Evolutionary conservation across 1,139 yeast genomes (phyloP), one percentile per base, ranked within the genome.

Genomic region (Debaryomycetaceae sp.): DNA sequence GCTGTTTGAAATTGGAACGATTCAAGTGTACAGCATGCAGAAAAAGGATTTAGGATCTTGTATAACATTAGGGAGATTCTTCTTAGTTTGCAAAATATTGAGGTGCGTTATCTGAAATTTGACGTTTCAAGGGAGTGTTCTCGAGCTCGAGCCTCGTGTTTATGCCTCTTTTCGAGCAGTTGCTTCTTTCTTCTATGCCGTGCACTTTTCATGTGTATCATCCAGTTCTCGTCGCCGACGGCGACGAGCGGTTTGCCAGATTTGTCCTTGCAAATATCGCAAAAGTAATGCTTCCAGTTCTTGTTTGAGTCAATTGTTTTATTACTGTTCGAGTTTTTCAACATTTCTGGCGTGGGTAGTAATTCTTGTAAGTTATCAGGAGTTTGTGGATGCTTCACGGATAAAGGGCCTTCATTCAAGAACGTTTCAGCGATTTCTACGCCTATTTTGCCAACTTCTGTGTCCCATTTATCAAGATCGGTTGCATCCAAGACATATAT

Each of bases 401-500:
- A 41, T n/a, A 38, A 34, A 1, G 71, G 67, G 0, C 70, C 71
- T 1, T 42, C 26, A 0, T 41, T 37, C 6, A 70, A 34, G 37
- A 73, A 73, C 38, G 65, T 58, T 6, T 62, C 46, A 0, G 83
- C 66, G 1, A 88, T 79, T 0, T 43, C 40, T 1, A 69, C 46
- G 0, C 96, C 95, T 37, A 83, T 63, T 0, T 62, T 55, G 7
- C 63, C 65, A 2, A 89, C 97, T 5, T 63, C 62, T 1, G 55
- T 50, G 2, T 67, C 50, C 97, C 97, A 89, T 5, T 59, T 41
- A 0, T 49, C 26, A 40, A 89, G 61, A 55, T 89, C 82, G 0
- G 94, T 78, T 1, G 98, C 94, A 63, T 92, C 86, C 9, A 91
- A 61, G 1, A 87, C 52, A 46, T 78, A 87, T 24, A 87, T 59